Conservation (phyloP, 768 basidiomycete genomes). For the Suillus lakei region DNA sequence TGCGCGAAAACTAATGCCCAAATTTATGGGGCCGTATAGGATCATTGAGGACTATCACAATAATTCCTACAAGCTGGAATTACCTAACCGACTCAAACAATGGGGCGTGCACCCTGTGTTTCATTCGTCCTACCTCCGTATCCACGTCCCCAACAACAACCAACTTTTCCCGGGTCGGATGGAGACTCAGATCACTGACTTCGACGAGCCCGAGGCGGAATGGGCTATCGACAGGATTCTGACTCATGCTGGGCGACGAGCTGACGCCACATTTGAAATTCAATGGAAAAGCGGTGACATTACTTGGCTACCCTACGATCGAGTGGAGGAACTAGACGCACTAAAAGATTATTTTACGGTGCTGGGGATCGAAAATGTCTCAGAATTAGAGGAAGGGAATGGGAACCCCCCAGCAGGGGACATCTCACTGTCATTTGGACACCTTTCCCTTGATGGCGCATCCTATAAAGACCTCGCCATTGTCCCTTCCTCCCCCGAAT, state of each 20-base stretch:
- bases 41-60: too few species aligned
- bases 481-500: too few species aligned
- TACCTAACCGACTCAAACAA: too few species aligned
- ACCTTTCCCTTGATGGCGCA: too few species aligned
- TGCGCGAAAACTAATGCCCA: neutral
- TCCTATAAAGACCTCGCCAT: too few species aligned
- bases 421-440: neutral
- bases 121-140: conserved; percentile 35
- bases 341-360: conserved; percentile 35
- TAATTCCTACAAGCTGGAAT: too few species aligned
- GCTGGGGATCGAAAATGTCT: conserved; percentile 22
- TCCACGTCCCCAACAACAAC: conserved; percentile 40
- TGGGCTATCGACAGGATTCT: conserved; percentile 31
- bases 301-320: conserved; percentile 22
- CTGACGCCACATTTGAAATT: conserved; percentile 22
- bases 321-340: conserved; percentile 22
- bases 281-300: conserved; percentile 26
- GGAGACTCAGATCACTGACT: conserved; percentile 23
- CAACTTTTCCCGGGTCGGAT: conserved; percentile 30
- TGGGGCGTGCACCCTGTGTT: conserved; percentile 34
- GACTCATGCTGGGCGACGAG: conserved; percentile 26
- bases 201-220: conserved; percentile 24
- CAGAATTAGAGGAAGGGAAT: neutral
- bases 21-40: neutral
- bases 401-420: neutral